Evolutionary conservation across 2,329 filamentous ascomycete genomes (phyloP).

Genomic region (Xylaria sp.): DNA sequence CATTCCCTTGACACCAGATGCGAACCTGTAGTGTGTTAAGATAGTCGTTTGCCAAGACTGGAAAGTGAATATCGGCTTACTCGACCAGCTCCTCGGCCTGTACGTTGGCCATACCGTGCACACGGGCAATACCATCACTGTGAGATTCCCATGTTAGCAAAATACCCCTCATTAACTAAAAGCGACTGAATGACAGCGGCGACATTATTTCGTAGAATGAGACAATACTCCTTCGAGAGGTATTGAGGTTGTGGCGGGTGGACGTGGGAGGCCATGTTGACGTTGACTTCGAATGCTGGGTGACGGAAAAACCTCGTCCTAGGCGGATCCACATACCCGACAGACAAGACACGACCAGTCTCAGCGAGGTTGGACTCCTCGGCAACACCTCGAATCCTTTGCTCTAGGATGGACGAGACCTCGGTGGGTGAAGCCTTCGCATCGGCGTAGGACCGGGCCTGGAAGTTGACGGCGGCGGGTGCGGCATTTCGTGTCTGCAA

Average conservation of each 20-base stretch:
- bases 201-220: conserved; percentile 10
- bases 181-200: not conserved
- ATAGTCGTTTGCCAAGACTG: conserved; percentile 35
- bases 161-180: conserved; percentile 34
- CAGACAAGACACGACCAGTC: conserved; percentile 97
- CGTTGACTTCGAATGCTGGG: conserved; percentile 23
- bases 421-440: conserved; percentile 96
- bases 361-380: conserved; percentile 96
- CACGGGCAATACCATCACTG: conserved; percentile 99
- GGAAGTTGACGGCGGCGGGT: conserved; percentile 80
- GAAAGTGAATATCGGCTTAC: conserved; percentile 68
- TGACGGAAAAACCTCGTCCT: conserved; percentile 44
- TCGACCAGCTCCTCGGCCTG: conserved; percentile 99
- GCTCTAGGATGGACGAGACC: conserved; percentile 99
- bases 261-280: conserved; percentile 28
- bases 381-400: conserved; percentile 97
- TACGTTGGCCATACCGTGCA: conserved; percentile 99
- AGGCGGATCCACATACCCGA: conserved; percentile 79
- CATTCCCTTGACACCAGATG: conserved; percentile 99
- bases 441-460: conserved; percentile 89
- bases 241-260: conserved; percentile 21
- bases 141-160: conserved; percentile 45
- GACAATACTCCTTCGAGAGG: conserved; percentile 4
- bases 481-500: conserved; percentile 84
- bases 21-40: conserved; percentile 73